Conservation (phyloP, 2,329 filamentous ascomycete genomes). For the Fusarium decemcellulare region DNA sequence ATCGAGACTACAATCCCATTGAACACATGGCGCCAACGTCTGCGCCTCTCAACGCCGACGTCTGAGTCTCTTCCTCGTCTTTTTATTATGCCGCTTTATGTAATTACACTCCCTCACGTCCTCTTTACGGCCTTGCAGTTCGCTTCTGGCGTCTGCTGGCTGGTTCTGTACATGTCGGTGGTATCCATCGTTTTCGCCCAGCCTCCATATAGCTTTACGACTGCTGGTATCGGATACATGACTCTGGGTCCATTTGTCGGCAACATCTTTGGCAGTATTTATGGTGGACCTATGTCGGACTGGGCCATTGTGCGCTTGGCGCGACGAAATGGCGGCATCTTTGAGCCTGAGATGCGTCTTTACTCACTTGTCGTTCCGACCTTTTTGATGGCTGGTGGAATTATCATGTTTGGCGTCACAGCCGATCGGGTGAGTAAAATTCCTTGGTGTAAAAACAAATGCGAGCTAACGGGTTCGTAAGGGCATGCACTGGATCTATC, state of each 20-base stretch:
- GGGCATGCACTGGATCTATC: constrained; percentile 61
- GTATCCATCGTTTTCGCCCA: constrained; percentile 53
- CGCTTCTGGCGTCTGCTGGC: constrained; percentile 47
- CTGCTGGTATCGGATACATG: constrained; percentile 48
- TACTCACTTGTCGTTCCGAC: constrained; percentile 50
- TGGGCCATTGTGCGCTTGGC: constrained; percentile 55
- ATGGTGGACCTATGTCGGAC: constrained; percentile 57
- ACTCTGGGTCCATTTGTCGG: constrained; percentile 53
- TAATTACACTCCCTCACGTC: constrained; percentile 54
- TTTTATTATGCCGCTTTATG: constrained; percentile 37
- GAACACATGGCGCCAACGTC: constrained; percentile 37
- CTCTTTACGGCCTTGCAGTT: constrained; percentile 57
- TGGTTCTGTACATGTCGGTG: constrained; percentile 45
- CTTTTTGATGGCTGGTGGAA: constrained; percentile 51
- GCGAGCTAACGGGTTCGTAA: constrained; percentile 28
- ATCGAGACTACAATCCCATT: constrained; percentile 20
- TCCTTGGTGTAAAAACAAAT: rapidly evolving
- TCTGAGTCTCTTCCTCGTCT: constrained; percentile 32
- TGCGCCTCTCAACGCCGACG: constrained; percentile 38
- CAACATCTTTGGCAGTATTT: constrained; percentile 55
- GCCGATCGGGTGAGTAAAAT: constrained; percentile 48
- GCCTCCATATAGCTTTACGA: constrained; percentile 50
- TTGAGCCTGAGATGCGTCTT: constrained; percentile 61
- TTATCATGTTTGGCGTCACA: constrained; percentile 58
- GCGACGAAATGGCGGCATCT: constrained; percentile 56